phyloP scores from a whole-genome alignment of 2,329 filamentous ascomycete genomes.

The Hymenoscyphus fraxineus region DNA sequence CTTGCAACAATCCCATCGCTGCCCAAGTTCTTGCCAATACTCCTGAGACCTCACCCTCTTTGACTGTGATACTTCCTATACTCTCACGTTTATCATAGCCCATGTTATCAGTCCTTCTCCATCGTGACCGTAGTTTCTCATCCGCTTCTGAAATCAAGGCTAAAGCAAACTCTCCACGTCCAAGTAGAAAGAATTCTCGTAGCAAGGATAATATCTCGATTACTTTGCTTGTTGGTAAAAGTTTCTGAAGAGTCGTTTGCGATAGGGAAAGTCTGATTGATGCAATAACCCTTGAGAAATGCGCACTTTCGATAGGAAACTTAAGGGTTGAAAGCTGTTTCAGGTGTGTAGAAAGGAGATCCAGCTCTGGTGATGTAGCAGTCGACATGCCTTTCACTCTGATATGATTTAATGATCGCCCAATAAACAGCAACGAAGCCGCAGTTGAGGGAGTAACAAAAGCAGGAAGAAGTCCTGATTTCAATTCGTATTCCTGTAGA shows the following conservation, averaged over 20 bases:
- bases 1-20: constrained; percentile 70
- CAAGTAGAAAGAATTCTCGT: constrained; percentile 82
- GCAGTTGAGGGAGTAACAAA: constrained; percentile 75
- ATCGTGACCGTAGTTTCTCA: constrained; percentile 69
- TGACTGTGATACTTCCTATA: constrained; percentile 64
- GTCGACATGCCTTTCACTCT: constrained; percentile 48
- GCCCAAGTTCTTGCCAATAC: constrained; percentile 77
- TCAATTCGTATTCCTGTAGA: constrained; percentile 54
- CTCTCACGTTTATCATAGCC: constrained; percentile 55
- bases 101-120: constrained; percentile 59
- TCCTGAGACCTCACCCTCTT: constrained; percentile 80
- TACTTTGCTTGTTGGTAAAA: constrained; percentile 75
- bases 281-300: constrained; percentile 68
- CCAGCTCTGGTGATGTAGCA: constrained; percentile 47
- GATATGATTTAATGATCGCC: constrained; percentile 83
- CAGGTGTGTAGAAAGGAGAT: constrained; percentile 65
- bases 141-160: constrained; percentile 83
- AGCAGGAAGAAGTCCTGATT: constrained; percentile 63
- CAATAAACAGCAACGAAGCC: constrained; percentile 83
- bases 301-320: constrained; percentile 69
- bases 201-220: constrained; percentile 73
- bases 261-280: constrained; percentile 79
- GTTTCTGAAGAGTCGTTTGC: constrained; percentile 74
- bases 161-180: constrained; percentile 86
- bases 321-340: constrained; percentile 62